Percentiles rank a stretch among this genome's conserved stretches.
Evolutionary conservation across 75 land plant genomes (phyloP).

Genomic region (Sequoiadendron giganteum): DNA sequence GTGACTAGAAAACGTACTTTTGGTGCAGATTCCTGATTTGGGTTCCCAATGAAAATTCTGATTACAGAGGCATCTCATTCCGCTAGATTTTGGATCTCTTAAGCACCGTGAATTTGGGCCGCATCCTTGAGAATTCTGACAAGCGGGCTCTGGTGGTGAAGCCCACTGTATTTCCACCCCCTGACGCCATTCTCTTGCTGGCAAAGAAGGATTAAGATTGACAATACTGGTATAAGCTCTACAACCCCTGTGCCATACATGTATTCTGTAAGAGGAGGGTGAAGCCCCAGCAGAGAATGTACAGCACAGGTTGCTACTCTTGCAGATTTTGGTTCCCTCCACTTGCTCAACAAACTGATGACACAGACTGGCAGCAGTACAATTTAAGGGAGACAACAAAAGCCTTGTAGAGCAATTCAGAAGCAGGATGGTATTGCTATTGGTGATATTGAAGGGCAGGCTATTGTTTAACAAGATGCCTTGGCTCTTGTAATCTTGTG

Average conservation of each 20-base stretch:
- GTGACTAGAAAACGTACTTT: neutral
- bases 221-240: conserved; percentile 42
- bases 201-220: conserved; percentile 21
- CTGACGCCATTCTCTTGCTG: conserved; percentile 24
- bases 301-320: conserved; percentile 34
- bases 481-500: neutral
- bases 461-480: conserved; percentile 13
- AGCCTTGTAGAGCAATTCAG: conserved; percentile 24
- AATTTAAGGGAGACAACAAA: conserved; percentile 20
- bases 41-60: conserved; percentile 27
- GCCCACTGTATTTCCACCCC: conserved; percentile 53
- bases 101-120: conserved; percentile 1
- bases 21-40: conserved; percentile 11
- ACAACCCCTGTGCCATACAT: conserved; percentile 36
- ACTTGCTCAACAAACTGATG: conserved; percentile 22
- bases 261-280: conserved; percentile 35
- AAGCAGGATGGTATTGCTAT: conserved; percentile 20
- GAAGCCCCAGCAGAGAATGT: conserved; percentile 35
- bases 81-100: conserved; percentile 4
- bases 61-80: conserved; percentile 30
- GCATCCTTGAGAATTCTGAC: conserved; percentile 27
- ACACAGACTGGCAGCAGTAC: conserved; percentile 27
- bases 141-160: conserved; percentile 36
- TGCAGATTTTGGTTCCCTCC: conserved; percentile 9
- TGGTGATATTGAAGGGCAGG: conserved; percentile 15